A percentile compares a stretch with the other conserved stretches of the same genome.
These are phyloP conservation scores for Candida stauntonica DNA, from an alignment of 805 yeast species.

Conservation along the genomic window DNA sequence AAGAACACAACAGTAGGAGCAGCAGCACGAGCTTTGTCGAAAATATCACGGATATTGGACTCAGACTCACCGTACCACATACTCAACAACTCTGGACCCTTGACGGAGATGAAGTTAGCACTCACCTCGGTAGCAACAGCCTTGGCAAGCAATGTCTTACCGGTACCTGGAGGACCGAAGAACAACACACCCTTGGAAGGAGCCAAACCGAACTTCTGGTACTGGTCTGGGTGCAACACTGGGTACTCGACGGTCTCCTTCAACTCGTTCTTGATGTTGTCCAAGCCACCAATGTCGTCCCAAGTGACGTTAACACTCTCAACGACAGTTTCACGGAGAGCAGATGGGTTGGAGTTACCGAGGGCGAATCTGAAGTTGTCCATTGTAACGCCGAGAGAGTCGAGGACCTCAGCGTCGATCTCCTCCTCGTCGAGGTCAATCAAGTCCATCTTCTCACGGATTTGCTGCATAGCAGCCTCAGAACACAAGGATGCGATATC, in stretches of 20 bases:
- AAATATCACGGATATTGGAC: conserved; percentile 94
- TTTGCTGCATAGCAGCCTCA: conserved; percentile 99
- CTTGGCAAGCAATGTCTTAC: conserved; percentile 96
- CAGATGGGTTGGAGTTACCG: conserved; percentile 98
- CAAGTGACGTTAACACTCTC: conserved; percentile 98
- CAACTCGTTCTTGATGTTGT: conserved; percentile 91
- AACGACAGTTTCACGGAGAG: conserved; percentile 98
- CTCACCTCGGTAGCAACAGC: conserved; percentile 99
- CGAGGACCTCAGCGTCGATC: conserved; percentile 94
- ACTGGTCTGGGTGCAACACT: conserved; percentile 97
- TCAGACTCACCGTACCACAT: conserved; percentile 99
- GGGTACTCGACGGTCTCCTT: conserved; percentile 99
- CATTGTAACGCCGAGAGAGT: conserved; percentile 97
- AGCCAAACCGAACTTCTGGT: conserved; percentile 94
- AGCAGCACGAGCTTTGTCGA: conserved; percentile 98
- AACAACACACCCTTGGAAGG: conserved; percentile 98
- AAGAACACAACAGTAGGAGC: conserved; percentile 99
- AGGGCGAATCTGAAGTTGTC: conserved; percentile 97
- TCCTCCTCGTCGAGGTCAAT: conserved; percentile 95
- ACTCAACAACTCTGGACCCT: conserved; percentile 94
- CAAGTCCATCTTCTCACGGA: conserved; percentile 98
- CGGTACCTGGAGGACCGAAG: conserved; percentile 99
- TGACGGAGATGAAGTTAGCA: conserved; percentile 95
- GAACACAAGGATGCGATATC: conserved; percentile 98
- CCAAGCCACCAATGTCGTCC: conserved; percentile 99